Conservation (phyloP, 441 rosid genomes). For the Croton setiger region DNA sequence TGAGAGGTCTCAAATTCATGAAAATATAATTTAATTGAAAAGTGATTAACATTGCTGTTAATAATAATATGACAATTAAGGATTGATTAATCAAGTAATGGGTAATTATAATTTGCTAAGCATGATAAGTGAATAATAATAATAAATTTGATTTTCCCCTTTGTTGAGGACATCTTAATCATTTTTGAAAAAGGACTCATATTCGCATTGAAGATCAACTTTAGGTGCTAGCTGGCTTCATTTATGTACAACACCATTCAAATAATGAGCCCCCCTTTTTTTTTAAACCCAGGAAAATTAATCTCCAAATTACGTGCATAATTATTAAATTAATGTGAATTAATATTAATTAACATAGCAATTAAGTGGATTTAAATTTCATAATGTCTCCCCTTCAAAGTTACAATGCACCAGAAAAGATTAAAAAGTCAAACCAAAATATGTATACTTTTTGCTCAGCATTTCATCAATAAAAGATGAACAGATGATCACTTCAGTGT, state of each 20-base stretch:
- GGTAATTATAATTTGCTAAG: neutral
- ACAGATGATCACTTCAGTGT: neutral
- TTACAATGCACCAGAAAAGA: no score
- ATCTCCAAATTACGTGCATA: no score
- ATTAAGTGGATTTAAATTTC: no score
- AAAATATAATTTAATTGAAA: no score
- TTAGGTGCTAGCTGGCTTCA: conserved; percentile 1
- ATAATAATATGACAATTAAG: no score
- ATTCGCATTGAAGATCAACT: neutral
- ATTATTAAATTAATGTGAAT: no score
- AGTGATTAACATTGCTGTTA: no score
- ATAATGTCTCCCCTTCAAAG: no score
- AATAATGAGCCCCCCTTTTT: no score
- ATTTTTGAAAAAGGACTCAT: neutral
- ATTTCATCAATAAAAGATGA: neutral
- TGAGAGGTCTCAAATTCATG: no score
- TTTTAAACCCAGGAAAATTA: no score
- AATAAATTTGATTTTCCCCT: neutral
- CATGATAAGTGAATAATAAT: neutral
- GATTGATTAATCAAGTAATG: neutral
- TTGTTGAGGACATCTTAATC: neutral
- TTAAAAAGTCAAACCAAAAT: neutral
- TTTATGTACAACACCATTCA: neutral
- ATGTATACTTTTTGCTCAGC: neutral
- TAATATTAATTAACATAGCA: no score